A percentile compares a stretch with the other conserved stretches of the same genome.
phyloP scores from a whole-genome alignment of 441 rosid species.

The Erodium trifolium region DNA sequence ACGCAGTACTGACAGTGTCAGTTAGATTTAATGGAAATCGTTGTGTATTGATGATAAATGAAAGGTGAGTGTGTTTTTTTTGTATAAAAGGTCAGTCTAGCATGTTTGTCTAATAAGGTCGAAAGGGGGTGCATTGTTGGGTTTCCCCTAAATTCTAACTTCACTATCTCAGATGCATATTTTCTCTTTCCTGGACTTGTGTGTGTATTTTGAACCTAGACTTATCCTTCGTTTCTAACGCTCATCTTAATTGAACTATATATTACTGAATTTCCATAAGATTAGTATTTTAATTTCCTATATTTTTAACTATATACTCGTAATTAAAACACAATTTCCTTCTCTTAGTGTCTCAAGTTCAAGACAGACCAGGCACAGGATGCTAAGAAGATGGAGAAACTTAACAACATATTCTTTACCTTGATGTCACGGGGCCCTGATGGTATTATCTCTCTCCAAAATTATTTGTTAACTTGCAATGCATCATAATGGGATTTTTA shows the following conservation, averaged over 20 bases:
- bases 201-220: too few species aligned
- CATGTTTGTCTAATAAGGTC: too few species aligned
- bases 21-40: too few species aligned
- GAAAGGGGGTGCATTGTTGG: too few species aligned
- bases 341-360: conserved; percentile 77
- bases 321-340: not conserved
- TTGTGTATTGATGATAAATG: too few species aligned
- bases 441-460: conserved; percentile 34
- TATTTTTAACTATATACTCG: not conserved
- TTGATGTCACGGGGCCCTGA: conserved; percentile 89
- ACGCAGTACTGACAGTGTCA: too few species aligned
- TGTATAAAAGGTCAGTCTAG: too few species aligned
- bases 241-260: too few species aligned
- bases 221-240: too few species aligned
- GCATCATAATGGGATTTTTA: not conserved
- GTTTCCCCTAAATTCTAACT: not conserved
- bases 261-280: too few species aligned
- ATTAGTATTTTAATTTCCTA: too few species aligned
- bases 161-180: not conserved
- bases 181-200: not conserved
- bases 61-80: too few species aligned
- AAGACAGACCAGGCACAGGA: conserved; percentile 96
- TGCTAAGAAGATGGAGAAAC: conserved; percentile 96
- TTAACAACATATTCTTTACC: conserved; percentile 78
- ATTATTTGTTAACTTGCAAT: not conserved